Evolutionary conservation across 306 rosid genomes (phyloP).

Genomic region (Lathyrus aphaca): DNA sequence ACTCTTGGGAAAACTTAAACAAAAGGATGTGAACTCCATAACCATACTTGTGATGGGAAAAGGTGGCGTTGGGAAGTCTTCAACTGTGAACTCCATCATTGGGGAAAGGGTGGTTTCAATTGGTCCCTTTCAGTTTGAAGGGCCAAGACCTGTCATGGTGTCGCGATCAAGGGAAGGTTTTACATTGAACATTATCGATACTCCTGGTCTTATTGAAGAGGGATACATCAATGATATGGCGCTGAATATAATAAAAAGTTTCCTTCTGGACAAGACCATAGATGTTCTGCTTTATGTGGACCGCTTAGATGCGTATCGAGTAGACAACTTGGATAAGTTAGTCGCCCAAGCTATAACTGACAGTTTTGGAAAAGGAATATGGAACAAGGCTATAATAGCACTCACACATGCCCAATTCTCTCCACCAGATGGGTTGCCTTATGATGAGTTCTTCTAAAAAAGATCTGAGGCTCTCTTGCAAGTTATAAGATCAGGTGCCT

Average conservation of each 20-base stretch:
- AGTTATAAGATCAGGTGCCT: constrained; percentile 63
- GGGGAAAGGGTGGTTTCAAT: too few species aligned
- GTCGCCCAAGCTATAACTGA: constrained; percentile 77
- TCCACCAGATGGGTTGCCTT: constrained; percentile 89
- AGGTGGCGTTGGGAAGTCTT: too few species aligned
- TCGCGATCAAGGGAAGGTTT: too few species aligned
- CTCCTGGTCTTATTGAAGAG: constrained; percentile 98
- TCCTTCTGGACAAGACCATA: constrained; percentile 91
- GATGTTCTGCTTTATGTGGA: constrained; percentile 94
- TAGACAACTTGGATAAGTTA: constrained; percentile 87
- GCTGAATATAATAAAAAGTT: constrained; percentile 76
- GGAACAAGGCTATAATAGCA: constrained; percentile 84
- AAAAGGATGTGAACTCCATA: too few species aligned
- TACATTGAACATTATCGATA: too few species aligned
- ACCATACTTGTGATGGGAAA: too few species aligned
- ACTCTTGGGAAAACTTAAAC: too few species aligned
- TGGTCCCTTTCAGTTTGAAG: too few species aligned
- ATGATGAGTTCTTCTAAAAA: constrained; percentile 78
- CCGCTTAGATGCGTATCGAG: constrained; percentile 91
- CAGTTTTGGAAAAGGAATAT: constrained; percentile 83
- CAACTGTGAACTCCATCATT: too few species aligned
- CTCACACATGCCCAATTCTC: constrained; percentile 93
- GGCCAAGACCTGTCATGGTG: too few species aligned
- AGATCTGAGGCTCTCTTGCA: constrained; percentile 84
- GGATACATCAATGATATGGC: constrained; percentile 84